Conservation (phyloP, 1,139 yeast genomes). For the Magnusiomyces magnusii region DNA sequence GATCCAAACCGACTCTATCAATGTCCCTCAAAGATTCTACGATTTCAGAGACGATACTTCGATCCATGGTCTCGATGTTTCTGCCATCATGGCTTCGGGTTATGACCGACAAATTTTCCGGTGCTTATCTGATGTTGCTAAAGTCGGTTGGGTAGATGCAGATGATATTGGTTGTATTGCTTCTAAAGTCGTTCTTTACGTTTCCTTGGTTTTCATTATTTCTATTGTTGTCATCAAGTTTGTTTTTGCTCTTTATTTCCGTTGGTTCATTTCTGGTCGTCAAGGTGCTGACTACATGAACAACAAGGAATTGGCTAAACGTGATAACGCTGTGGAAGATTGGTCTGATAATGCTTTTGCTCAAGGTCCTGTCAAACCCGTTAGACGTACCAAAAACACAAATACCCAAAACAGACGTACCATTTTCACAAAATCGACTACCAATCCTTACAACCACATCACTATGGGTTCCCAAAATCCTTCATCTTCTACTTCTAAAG, state of each 20-base stretch:
- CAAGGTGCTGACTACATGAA: constrained; percentile 72
- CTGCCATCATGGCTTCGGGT: constrained; percentile 63
- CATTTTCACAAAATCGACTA: constrained; percentile 19
- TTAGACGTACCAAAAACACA: constrained; percentile 5
- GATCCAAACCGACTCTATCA: constrained; percentile 60
- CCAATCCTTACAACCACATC: constrained; percentile 20
- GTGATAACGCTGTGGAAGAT: constrained; percentile 59
- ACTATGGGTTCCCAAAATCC: constrained; percentile 36
- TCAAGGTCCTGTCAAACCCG: constrained; percentile 44
- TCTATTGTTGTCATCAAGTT: constrained; percentile 73
- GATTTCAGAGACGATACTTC: constrained; percentile 48
- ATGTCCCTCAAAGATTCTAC: constrained; percentile 66
- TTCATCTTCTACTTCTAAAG: constrained; percentile 30
- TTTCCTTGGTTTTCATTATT: constrained; percentile 76
- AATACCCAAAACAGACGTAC: constrained; percentile 27
- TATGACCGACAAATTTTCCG: constrained; percentile 64
- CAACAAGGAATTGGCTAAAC: constrained; percentile 45
- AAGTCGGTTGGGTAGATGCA: constrained; percentile 84
- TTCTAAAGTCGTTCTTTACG: constrained; percentile 68
- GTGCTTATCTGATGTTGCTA: constrained; percentile 80
- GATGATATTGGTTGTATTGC: constrained; percentile 96
- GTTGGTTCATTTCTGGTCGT: constrained; percentile 67
- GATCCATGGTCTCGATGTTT: constrained; percentile 71
- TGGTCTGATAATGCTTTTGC: constrained; percentile 59
- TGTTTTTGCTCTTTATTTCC: constrained; percentile 77